Percentiles rank a stretch among this genome's conserved stretches.
phyloP scores from a whole-genome alignment of 2,329 filamentous ascomycete genomes.

The Aureobasidium sp. region DNA sequence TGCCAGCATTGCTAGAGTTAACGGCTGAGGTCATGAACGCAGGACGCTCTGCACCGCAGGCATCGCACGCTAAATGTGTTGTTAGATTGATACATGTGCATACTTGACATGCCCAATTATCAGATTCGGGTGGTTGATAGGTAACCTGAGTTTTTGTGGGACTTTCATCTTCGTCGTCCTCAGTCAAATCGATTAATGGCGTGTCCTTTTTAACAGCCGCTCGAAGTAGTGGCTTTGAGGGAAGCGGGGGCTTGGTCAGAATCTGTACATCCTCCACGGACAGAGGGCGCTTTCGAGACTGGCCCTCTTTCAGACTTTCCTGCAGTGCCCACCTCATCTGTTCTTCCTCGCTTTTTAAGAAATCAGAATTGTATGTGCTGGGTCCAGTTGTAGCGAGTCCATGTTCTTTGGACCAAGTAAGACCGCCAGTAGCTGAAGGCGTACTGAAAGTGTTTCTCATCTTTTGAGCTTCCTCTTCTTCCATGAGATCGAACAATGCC shows the following conservation, averaged over 20 bases:
- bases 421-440: slow-evolving; percentile 46
- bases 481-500: slow-evolving; percentile 77
- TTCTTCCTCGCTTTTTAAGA: slow-evolving; percentile 28
- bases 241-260: background rate
- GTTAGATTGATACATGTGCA: slow-evolving; percentile 57
- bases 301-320: slow-evolving; percentile 23
- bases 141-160: no score
- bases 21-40: slow-evolving; percentile 24
- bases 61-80: slow-evolving; percentile 55
- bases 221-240: background rate
- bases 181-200: slow-evolving; percentile 3
- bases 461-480: slow-evolving; percentile 60
- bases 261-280: background rate
- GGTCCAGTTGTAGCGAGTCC: slow-evolving; percentile 27
- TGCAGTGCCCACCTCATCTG: slow-evolving; percentile 32
- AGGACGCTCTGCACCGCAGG: slow-evolving; percentile 51
- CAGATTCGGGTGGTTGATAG: background rate
- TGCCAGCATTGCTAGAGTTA: slow-evolving; percentile 14
- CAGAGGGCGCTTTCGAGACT: slow-evolving; percentile 4
- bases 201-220: background rate
- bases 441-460: slow-evolving; percentile 49
- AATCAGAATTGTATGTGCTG: background rate
- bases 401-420: slow-evolving; percentile 31
- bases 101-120: slow-evolving; percentile 50
- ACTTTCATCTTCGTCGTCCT: background rate